phyloP scores from a whole-genome alignment of 768 basidiomycete species.

The Tulasnella sp. region DNA sequence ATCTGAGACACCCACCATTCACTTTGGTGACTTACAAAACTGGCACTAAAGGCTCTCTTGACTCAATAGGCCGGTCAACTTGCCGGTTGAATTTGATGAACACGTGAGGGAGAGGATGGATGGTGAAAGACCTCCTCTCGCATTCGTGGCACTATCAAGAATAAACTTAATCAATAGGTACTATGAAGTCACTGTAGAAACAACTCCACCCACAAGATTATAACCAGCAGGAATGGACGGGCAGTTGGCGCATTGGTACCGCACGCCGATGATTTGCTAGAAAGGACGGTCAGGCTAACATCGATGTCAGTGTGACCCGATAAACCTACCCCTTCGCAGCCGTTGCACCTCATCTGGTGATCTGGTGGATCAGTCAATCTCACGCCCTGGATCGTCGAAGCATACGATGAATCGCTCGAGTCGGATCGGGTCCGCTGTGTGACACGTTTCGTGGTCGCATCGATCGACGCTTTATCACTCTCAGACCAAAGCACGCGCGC shows the following conservation, averaged over 20 bases:
- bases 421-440: constrained; percentile 28
- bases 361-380: constrained; percentile 26
- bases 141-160: constrained; percentile 81
- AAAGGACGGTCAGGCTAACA: constrained; percentile 34
- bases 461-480: constrained; percentile 56
- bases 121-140: constrained; percentile 61
- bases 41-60: constrained; percentile 54
- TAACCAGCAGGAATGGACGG: constrained; percentile 60
- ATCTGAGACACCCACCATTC: constrained; percentile 24
- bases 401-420: constrained; percentile 52
- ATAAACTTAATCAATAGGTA: constrained; percentile 23
- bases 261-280: constrained; percentile 62
- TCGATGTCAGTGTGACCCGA: neutral
- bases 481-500: constrained; percentile 72
- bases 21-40: constrained; percentile 40
- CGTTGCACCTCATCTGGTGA: constrained; percentile 52
- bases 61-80: constrained; percentile 51
- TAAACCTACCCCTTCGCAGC: constrained; percentile 44
- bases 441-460: constrained; percentile 29
- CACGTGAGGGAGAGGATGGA: constrained; percentile 79
- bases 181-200: constrained; percentile 46
- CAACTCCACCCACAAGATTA: constrained; percentile 56
- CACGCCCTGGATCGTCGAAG: constrained; percentile 35
- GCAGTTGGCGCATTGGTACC: constrained; percentile 89
- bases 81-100: constrained; percentile 84